Conservation (phyloP, 176 grass and related monocot genomes). For the Avena insularis region DNA sequence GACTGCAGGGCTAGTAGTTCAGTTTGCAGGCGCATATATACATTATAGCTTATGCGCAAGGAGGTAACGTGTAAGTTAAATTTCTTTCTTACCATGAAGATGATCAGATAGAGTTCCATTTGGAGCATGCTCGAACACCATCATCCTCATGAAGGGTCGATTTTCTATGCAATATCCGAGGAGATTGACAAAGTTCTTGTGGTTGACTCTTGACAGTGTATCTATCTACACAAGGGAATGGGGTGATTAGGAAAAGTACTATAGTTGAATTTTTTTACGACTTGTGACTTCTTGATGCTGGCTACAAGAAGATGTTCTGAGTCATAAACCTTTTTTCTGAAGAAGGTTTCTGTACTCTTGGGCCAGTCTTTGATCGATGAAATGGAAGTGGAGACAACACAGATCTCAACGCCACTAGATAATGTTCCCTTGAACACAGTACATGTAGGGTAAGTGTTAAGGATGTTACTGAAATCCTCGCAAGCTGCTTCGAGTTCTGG, state of each 20-base stretch:
- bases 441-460: constrained; percentile 66
- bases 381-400: constrained; percentile 73
- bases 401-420: constrained; percentile 79
- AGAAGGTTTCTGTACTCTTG: constrained; percentile 67
- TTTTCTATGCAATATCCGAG: constrained; percentile 87
- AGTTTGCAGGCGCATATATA: not conserved
- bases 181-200: constrained; percentile 96
- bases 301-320: constrained; percentile 43
- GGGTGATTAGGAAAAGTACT: constrained; percentile 32
- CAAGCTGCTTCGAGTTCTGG: constrained; percentile 80
- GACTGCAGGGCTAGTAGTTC: constrained; percentile 59
- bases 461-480: constrained; percentile 97
- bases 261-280: constrained; percentile 24
- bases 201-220: constrained; percentile 75
- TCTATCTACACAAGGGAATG: constrained; percentile 79
- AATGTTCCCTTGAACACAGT: constrained; percentile 92
- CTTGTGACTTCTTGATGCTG: constrained; percentile 21
- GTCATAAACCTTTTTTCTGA: constrained; percentile 74
- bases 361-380: constrained; percentile 73
- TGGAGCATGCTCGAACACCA: constrained; percentile 90
- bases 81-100: constrained; percentile 74
- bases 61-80: constrained; percentile 36
- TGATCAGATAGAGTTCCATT: constrained; percentile 88
- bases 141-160: constrained; percentile 92
- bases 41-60: not conserved